Evolutionary conservation across 1,284 basidiomycete genomes (phyloP), one percentile per base, ranked within the genome.

Genomic region (Neonothopanus nambi): DNA sequence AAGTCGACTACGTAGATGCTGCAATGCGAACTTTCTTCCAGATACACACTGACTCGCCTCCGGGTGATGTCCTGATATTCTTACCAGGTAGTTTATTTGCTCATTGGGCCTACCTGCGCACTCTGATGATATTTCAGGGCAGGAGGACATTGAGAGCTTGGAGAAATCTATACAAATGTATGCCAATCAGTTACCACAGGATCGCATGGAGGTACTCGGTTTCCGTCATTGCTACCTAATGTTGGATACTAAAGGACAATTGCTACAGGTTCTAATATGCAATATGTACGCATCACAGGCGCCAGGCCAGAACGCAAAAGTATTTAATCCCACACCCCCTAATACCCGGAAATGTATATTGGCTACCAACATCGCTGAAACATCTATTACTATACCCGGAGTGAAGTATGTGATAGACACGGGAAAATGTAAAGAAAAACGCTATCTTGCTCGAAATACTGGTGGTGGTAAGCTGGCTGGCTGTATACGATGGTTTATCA

Each of bases 281-380:
- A 84, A 91, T 0, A 87, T 98, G 70, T 97, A 91, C 67, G 91
- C 93, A 17, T 85, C 91, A 2, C 82, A 96, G 49, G 87, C 92
- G 6, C 83, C 89, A 7, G 77, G 79, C 9, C 85, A 89, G 55
- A 94, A 96, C 70, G 73, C 82, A 44, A 85, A 85, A 67, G 91
- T 91, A 57, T 97, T 98, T 69, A 69, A 73, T 1, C 72, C 84
- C 1, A 77, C 92, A 1, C 86, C 92, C 2, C 66, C 81, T 0
- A 79, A 85, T 48, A 85, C 82, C 1, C 85, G 96, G 44, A 95
- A 97, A 67, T 89, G 95, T 65, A 93, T 98, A 54, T 78, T 99
- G 24, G 89, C 94, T 0, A 98, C 95, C 13, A 98, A 97, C 69
- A 94, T 98, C 49, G 95, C 96, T n/a, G 96, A 99, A 70, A 99